A percentile compares a stretch with the other conserved stretches of the same genome.
phyloP scores from a whole-genome alignment of 345 rosid genomes.

The Arabidopsis suecica region DNA sequence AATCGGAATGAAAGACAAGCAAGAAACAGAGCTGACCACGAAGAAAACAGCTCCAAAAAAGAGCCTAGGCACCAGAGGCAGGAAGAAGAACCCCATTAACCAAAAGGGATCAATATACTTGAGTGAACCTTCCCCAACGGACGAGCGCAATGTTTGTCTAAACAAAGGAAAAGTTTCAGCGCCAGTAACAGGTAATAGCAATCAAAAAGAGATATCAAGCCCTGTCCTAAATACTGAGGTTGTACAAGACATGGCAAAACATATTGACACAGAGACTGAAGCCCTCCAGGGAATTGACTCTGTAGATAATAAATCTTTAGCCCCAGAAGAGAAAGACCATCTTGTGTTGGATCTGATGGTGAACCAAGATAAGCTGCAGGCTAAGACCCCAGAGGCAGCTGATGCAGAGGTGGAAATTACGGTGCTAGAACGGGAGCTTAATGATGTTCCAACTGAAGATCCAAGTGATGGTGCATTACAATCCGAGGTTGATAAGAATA shows the following conservation, averaged over 20 bases:
- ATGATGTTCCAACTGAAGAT: slow-evolving; percentile 31
- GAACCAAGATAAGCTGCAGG: slow-evolving; percentile 42
- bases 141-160: slow-evolving; percentile 39
- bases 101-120: slow-evolving; percentile 67
- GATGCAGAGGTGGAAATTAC: slow-evolving; percentile 33
- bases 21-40: slow-evolving; percentile 43
- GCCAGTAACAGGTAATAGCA: slow-evolving; percentile 33
- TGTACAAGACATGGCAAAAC: slow-evolving; percentile 38
- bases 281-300: slow-evolving; percentile 19
- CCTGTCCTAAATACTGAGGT: slow-evolving; percentile 43
- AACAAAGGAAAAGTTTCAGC: slow-evolving; percentile 37
- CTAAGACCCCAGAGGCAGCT: slow-evolving; percentile 34
- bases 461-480: slow-evolving; percentile 33
- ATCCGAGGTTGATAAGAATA: slow-evolving; percentile 34
- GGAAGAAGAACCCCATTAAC: slow-evolving; percentile 47
- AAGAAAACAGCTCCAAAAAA: slow-evolving; percentile 59
- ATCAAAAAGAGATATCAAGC: slow-evolving; percentile 43
- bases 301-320: slow-evolving; percentile 59
- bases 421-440: slow-evolving; percentile 24
- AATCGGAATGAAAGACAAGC: slow-evolving; percentile 43
- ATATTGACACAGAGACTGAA: slow-evolving; percentile 35
- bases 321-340: slow-evolving; percentile 57
- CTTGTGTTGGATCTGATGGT: slow-evolving; percentile 32
- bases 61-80: slow-evolving; percentile 65
- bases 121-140: slow-evolving; percentile 46